Evolutionary conservation across 192 early-diverging fungal genomes (phyloP).

Genomic region (Entomortierella chlamydospora): DNA sequence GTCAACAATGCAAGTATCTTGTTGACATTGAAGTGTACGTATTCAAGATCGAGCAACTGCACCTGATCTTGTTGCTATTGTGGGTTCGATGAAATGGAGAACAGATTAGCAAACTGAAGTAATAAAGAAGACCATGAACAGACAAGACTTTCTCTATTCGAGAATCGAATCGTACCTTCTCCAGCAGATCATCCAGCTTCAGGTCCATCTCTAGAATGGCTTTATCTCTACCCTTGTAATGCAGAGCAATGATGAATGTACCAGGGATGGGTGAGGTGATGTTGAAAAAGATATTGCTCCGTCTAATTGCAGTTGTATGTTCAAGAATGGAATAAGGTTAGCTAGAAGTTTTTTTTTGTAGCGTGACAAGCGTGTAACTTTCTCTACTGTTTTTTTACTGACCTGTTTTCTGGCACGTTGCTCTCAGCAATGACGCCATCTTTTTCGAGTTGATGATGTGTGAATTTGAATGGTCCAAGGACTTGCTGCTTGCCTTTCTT

Average conservation of each 20-base stretch:
- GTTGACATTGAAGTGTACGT: conserved; percentile 90
- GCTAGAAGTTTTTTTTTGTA: too few relatives aligned
- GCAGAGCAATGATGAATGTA: conserved; percentile 89
- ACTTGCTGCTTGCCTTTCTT: conserved; percentile 61
- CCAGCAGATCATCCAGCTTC: conserved; percentile 84
- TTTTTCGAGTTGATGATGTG: conserved; percentile 86
- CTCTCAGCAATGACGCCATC: conserved; percentile 93
- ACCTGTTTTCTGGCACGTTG: conserved; percentile 91
- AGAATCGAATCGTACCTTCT: conserved; percentile 63
- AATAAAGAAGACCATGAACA: conserved; percentile 56
- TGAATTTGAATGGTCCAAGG: conserved; percentile 86
- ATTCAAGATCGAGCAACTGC: conserved; percentile 89
- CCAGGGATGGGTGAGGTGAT: conserved; percentile 89
- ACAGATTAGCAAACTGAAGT: background rate
- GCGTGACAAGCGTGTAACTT: too few relatives aligned
- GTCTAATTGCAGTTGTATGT: conserved; percentile 48
- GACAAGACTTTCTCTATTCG: background rate
- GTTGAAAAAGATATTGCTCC: conserved; percentile 89
- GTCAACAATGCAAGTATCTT: conserved; percentile 85
- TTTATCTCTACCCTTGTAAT: conserved; percentile 92
- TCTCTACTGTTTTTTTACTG: conserved; percentile 4
- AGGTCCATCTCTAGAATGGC: conserved; percentile 97
- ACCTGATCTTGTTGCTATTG: conserved; percentile 91
- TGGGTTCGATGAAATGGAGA: too few relatives aligned
- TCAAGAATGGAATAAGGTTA: too few relatives aligned